Evolutionary conservation across 192 early-diverging fungal genomes (phyloP), one percentile per base, ranked within the genome.

Genomic region (Podila minutissima): DNA sequence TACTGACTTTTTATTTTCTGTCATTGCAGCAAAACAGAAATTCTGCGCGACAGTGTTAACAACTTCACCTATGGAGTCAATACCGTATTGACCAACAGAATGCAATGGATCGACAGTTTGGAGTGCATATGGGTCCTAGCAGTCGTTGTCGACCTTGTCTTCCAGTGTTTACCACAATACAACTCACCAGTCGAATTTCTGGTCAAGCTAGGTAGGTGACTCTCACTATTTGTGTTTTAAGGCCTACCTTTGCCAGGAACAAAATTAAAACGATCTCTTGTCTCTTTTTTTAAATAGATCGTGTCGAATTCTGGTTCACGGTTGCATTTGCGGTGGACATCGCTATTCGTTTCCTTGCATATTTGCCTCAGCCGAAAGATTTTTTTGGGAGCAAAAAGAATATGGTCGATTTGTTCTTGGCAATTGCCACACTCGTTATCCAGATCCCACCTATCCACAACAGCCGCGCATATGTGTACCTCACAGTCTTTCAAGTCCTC

Each of bases 401-500:
- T 50, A 24, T 33, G 11, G 82, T 84, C 0, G 89, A 90, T 63
- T 50, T 89, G n/a, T 63, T 84, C 29, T 50, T 90, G 55, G 86
- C 82, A 13, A 37, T 86, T 24, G 35, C 83, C 5, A 89, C 87
- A 0, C 76, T 86, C 37, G 63, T 89, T 3, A 90, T 90, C 31
- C 85, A 86, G 71, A 83, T 89, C 37, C 88, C 89, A 24, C 15
- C 62, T 17, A 88, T 90, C 64, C 84, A 74, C 12, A 70, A 74
- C 12, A 81, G 65, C 4, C 22, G 50, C 19, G 74, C 66, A 8
- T 90, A 87, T 75, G 66, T 86, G 51, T 90, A 86, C 62, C 66
- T 90, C 20, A 86, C 86, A 20, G 83, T 82, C 5, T 90, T 90
- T 64, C 89, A 88, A 65, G 78, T 90, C 2, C 12, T 87, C 5